Evolutionary conservation across 768 basidiomycete species (phyloP).

Genomic region (Kwoniella europaea): DNA sequence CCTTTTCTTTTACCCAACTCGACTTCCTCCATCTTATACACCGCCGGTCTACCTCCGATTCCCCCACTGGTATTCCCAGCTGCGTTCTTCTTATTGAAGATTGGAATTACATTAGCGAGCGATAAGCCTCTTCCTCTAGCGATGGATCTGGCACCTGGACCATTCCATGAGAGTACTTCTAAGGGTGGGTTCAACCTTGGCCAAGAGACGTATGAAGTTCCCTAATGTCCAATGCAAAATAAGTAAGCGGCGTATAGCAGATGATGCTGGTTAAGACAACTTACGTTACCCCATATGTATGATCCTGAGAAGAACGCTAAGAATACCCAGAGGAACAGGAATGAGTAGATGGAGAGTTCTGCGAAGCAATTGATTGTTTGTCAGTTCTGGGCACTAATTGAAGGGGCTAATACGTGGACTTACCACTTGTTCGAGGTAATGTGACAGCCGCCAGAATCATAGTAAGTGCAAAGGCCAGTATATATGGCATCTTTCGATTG

Average conservation of each 20-base stretch:
- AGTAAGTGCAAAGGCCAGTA: constrained; percentile 77
- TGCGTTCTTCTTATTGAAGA: constrained; percentile 46
- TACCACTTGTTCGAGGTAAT: constrained; percentile 84
- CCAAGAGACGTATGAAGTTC: constrained; percentile 94
- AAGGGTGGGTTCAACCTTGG: constrained; percentile 79
- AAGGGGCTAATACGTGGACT: constrained; percentile 48
- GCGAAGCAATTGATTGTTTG: constrained; percentile 5
- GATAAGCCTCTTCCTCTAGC: constrained; percentile 73
- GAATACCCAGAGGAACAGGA: constrained; percentile 78
- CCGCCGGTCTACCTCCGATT: constrained; percentile 28
- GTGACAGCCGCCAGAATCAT: constrained; percentile 87
- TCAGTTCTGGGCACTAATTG: not conserved
- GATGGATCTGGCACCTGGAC: constrained; percentile 81
- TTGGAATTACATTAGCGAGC: constrained; percentile 49
- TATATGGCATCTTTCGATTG: constrained; percentile 70
- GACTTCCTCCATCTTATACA: constrained; percentile 67
- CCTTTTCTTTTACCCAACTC: constrained; percentile 84
- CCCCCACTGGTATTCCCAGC: constrained; percentile 11
- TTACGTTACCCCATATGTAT: constrained; percentile 67
- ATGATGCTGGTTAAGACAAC: constrained; percentile 13
- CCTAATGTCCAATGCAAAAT: constrained; percentile 63
- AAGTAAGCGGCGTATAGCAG: not conserved
- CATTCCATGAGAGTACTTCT: constrained; percentile 82
- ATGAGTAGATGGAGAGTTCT: constrained; percentile 86
- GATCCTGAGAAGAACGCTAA: constrained; percentile 65